phyloP scores from a whole-genome alignment of 208 protist species.

The Pavlovales sp. region DNA sequence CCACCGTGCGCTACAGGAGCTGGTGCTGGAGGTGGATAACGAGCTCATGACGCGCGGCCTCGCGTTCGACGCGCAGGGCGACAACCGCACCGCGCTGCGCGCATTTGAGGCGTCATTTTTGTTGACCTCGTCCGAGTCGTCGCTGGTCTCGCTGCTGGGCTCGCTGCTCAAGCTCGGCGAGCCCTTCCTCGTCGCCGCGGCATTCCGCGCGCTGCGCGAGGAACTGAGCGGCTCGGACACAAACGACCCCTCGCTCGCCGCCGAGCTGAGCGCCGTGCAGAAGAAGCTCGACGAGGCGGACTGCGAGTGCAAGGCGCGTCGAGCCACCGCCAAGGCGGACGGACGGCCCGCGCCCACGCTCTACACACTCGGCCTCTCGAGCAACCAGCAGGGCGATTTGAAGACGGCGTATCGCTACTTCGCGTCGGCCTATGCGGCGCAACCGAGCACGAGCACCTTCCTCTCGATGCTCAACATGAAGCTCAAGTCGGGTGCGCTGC shows the following conservation, averaged over 20 bases:
- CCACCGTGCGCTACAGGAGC: no score
- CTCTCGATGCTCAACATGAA: not conserved
- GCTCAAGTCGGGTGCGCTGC: not conserved
- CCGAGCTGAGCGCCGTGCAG: not conserved
- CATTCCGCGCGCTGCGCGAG: not conserved
- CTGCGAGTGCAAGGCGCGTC: not conserved
- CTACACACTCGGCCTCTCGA: not conserved
- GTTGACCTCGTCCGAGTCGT: not conserved
- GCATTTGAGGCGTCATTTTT: not conserved
- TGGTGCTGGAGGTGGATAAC: no score
- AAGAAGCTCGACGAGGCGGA: not conserved
- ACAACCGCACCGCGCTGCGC: not conserved
- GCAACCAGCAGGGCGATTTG: not conserved
- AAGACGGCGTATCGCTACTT: not conserved
- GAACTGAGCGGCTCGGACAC: not conserved
- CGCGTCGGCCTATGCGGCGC: not conserved
- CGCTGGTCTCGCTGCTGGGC: not conserved
- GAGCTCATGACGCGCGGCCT: no score
- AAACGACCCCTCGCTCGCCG: not conserved
- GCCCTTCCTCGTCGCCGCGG: not conserved
- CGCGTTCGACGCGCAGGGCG: no score
- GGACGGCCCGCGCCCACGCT: not conserved
- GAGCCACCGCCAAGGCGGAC: no score
- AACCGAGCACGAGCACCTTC: not conserved
- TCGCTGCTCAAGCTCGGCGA: not conserved